Base-by-base conservation (phyloP, 2,329 filamentous ascomycete species). In the Phaeosphaeria sp. region DNA sequence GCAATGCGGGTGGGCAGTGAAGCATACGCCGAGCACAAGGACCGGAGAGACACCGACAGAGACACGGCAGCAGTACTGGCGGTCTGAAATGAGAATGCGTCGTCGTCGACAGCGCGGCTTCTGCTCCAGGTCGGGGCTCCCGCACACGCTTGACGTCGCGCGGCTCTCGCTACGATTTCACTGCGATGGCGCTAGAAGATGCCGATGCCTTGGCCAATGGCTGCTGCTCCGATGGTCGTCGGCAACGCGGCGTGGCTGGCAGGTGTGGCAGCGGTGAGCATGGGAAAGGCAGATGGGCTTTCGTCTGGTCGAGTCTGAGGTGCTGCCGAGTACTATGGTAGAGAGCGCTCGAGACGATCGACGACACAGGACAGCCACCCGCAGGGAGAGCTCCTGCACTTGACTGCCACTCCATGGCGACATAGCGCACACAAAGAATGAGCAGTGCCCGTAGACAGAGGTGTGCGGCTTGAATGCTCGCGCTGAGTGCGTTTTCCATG, bases 261-360 rank as follows among this genome's bases (percentile, higher is more conserved):
- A 13, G 18, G 2, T 9, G 13, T 17, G 23, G 10, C 27, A 18
- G 15, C 30, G 42, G 42, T 42, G 50, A 33, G 18, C 41, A 52
- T 52, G 42, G 50, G 50, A 46, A 52, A 46, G 10, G n/a, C 41
- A 44, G 15, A 39, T 20, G 21, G 23, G 41, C 50, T 46, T 46
- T 10, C 17, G 25, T 46, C 13, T 36, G 30, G 41, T 46, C n/a
- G 23, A 23, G 30, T 17, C 11, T 47, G 21, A 47, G 6, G 30
- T 36, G 30, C 30, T 36, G 30, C 30, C 30, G 11, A 3, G 30
- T 30, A 30, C 25, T 30, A 11, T 30, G n/a, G 5, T 13, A 36
- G 30, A 36, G 30, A 13, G 5, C 13, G 13, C 30, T 36, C 13
- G 43, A 23, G 21, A 7, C 10, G 21, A 46, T 22, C 11, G 6